These are phyloP conservation scores for Pseudogymnoascus pannorum DNA, from an alignment of 2,329 filamentous ascomycete genomes.

Conservation along the genomic window DNA sequence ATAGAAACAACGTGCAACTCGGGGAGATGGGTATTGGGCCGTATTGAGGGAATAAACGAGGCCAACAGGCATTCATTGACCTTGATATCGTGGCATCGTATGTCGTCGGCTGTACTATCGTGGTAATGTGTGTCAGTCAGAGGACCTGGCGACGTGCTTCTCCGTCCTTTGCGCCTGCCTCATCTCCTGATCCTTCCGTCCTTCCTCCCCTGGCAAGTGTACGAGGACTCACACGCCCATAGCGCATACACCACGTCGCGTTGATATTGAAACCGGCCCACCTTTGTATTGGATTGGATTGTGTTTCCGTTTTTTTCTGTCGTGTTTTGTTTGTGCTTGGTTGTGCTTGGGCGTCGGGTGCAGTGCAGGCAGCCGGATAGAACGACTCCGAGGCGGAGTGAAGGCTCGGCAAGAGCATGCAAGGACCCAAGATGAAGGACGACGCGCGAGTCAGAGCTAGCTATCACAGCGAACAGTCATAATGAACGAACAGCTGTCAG, in stretches of 20 bases:
- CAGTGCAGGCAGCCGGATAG: neutral
- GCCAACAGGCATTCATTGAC: too few relatives aligned
- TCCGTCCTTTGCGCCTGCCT: neutral
- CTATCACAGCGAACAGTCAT: neutral
- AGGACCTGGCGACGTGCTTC: neutral
- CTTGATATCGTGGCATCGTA: neutral
- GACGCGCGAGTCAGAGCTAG: neutral
- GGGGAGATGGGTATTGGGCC: neutral
- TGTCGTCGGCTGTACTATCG: neutral
- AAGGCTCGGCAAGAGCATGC: too few relatives aligned
- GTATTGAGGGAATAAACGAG: neutral
- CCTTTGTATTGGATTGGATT: neutral
- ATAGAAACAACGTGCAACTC: neutral
- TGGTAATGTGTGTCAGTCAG: neutral
- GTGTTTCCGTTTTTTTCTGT: neutral
- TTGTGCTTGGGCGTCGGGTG: neutral
- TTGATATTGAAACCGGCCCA: neutral
- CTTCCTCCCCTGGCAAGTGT: neutral
- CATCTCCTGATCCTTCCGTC: neutral
- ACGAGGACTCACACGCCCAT: neutral
- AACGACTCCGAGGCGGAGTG: neutral
- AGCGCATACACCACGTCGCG: neutral
- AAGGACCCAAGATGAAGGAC: neutral
- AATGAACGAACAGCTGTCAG: neutral
- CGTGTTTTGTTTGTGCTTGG: neutral